These are phyloP conservation scores for Cystoderma amianthinum DNA, from an alignment of 768 basidiomycete species.

Conservation along the genomic window DNA sequence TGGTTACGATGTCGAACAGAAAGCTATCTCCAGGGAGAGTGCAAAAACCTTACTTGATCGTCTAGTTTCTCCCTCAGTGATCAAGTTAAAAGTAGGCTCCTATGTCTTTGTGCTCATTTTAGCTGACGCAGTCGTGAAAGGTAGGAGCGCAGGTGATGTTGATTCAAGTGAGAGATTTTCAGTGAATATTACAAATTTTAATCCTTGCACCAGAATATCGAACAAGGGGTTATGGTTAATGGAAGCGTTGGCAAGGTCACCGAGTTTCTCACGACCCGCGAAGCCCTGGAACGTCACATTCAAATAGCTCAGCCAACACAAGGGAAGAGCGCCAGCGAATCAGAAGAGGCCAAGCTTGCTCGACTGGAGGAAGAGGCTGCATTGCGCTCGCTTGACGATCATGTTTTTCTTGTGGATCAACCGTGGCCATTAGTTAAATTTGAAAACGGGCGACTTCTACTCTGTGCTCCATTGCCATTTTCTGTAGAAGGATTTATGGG, in stretches of 20 bases:
- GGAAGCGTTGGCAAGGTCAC: slow-evolving; percentile 58
- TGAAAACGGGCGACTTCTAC: slow-evolving; percentile 39
- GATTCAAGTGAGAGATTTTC: slow-evolving; percentile 43
- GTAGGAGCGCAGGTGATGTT: slow-evolving; percentile 86
- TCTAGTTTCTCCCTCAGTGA: slow-evolving; percentile 46
- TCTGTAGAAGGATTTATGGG: slow-evolving; percentile 18
- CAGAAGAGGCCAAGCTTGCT: neutral
- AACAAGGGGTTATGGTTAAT: slow-evolving; percentile 65
- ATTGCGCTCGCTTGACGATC: slow-evolving; percentile 12
- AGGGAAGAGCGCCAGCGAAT: neutral
- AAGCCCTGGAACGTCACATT: slow-evolving; percentile 24
- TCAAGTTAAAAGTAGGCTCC: slow-evolving; percentile 39
- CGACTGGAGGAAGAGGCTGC: slow-evolving; percentile 2
- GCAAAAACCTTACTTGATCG: slow-evolving; percentile 44
- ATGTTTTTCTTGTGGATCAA: slow-evolving; percentile 17
- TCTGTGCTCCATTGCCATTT: slow-evolving; percentile 14
- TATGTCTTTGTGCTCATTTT: neutral
- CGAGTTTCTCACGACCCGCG: slow-evolving; percentile 33
- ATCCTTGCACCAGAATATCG: slow-evolving; percentile 42
- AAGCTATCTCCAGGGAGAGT: slow-evolving; percentile 21
- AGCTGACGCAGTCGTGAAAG: slow-evolving; percentile 25
- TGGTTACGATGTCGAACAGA: slow-evolving; percentile 36
- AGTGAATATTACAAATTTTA: slow-evolving; percentile 1
- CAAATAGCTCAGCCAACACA: slow-evolving; percentile 1
- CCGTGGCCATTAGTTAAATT: slow-evolving; percentile 61